These are phyloP conservation scores for Metarhizium anisopliae DNA, from an alignment of 2,329 filamentous ascomycete species.

Conservation along the genomic window DNA sequence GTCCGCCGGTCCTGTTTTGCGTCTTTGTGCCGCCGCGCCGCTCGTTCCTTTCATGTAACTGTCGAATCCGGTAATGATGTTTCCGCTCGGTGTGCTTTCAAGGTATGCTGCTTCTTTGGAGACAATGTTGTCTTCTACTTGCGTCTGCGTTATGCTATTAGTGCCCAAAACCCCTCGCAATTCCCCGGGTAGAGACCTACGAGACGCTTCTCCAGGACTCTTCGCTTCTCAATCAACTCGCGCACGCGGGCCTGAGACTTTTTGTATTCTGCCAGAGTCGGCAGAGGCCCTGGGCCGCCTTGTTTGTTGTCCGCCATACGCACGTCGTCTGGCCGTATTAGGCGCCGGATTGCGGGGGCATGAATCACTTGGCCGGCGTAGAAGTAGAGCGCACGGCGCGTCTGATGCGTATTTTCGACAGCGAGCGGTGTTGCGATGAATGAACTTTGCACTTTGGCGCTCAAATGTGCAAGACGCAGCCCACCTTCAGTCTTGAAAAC, in stretches of 20 bases:
- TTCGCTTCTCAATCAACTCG: constrained; percentile 36
- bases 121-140: constrained; percentile 69
- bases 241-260: constrained; percentile 40
- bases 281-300: constrained; percentile 17
- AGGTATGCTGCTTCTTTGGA: constrained; percentile 81
- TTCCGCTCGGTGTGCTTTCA: constrained; percentile 79
- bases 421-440: not conserved
- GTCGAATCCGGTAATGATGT: constrained; percentile 97
- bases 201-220: constrained; percentile 27
- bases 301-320: constrained; percentile 27
- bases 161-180: not conserved
- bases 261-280: constrained; percentile 38
- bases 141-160: constrained; percentile 29
- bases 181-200: constrained; percentile 15
- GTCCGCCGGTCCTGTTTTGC: constrained; percentile 56
- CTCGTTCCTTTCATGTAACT: constrained; percentile 89
- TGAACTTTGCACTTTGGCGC: not conserved
- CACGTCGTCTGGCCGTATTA: not conserved
- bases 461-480: too few species aligned
- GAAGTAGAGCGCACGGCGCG: not conserved
- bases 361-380: not conserved
- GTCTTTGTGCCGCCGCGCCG: constrained; percentile 52
- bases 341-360: not conserved
- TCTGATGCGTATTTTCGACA: not conserved
- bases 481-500: too few species aligned